phyloP scores from a whole-genome alignment of 371 early-diverging fungal genomes.

The Mucor piriformis region DNA sequence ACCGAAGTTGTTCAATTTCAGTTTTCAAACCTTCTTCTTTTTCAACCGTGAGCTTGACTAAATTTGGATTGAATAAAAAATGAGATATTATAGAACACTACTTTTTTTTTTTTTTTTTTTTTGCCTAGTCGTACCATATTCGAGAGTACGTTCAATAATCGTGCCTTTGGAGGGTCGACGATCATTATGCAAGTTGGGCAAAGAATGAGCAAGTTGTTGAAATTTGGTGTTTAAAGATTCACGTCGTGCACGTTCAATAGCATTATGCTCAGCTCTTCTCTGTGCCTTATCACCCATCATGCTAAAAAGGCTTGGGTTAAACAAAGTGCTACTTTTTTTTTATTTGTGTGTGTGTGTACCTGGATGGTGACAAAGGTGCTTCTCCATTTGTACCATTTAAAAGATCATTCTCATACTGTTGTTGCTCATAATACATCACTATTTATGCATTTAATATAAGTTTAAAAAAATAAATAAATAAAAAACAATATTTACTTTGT shows the following conservation, averaged over 20 bases:
- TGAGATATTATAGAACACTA: neutral
- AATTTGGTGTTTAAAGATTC: constrained; percentile 73
- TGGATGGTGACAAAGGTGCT: constrained; percentile 2
- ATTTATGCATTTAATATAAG: neutral
- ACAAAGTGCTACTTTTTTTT: neutral
- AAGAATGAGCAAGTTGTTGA: constrained; percentile 71
- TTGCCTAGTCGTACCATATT: no score
- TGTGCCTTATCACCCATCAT: constrained; percentile 41
- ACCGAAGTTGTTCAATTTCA: constrained; percentile 37
- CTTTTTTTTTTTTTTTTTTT: neutral
- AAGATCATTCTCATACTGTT: constrained; percentile 16
- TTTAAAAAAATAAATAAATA: neutral
- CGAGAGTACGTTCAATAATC: constrained; percentile 68
- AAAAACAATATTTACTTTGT: neutral
- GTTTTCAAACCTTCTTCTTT: constrained; percentile 42
- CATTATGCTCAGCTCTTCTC: constrained; percentile 74
- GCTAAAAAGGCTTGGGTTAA: no score
- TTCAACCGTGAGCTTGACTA: constrained; percentile 35
- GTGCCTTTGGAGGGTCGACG: constrained; percentile 74
- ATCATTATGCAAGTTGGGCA: constrained; percentile 68
- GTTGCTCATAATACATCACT: constrained; percentile 24
- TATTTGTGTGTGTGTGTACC: constrained; percentile 3
- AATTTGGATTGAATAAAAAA: neutral
- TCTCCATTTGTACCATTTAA: constrained; percentile 1
- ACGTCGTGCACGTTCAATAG: constrained; percentile 75